Conservation (phyloP, 768 basidiomycete species). For the Leccinellum luteum region DNA sequence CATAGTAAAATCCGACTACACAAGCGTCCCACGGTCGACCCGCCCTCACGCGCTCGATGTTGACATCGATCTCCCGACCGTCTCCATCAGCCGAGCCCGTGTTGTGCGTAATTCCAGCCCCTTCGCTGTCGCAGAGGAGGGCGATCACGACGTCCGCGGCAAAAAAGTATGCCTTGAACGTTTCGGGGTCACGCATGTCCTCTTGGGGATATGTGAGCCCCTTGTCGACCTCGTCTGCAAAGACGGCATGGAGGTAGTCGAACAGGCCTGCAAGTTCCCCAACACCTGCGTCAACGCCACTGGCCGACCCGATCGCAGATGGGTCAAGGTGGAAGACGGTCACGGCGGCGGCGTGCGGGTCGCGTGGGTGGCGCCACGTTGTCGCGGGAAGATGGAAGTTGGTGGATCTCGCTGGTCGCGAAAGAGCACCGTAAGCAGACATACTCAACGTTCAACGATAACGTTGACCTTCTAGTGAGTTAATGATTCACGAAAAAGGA, state of each 20-base stretch:
- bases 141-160: constrained; percentile 74
- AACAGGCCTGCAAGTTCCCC: constrained; percentile 46
- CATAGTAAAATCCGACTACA: constrained; percentile 78
- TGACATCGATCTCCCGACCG: constrained; percentile 18
- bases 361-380: constrained; percentile 40
- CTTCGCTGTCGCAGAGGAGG: constrained; percentile 30
- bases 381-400: constrained; percentile 46
- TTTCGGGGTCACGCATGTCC: constrained; percentile 45
- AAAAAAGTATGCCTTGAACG: constrained; percentile 77
- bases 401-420: constrained; percentile 25
- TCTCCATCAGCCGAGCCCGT: not conserved
- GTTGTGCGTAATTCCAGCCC: not conserved
- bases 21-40: constrained; percentile 64
- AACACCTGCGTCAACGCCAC: not conserved
- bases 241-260: constrained; percentile 57
- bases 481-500: not conserved
- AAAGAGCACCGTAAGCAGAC: constrained; percentile 74
- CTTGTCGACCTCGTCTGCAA: constrained; percentile 70
- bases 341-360: constrained; percentile 16
- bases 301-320: constrained; percentile 13
- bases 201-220: constrained; percentile 89
- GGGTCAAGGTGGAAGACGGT: constrained; percentile 39
- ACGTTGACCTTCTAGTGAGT: not conserved
- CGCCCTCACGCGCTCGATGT: constrained; percentile 44
- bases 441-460: no score